Base-by-base conservation (phyloP, 2,329 filamentous ascomycete species). In the Aureobasidium leucospermi region DNA sequence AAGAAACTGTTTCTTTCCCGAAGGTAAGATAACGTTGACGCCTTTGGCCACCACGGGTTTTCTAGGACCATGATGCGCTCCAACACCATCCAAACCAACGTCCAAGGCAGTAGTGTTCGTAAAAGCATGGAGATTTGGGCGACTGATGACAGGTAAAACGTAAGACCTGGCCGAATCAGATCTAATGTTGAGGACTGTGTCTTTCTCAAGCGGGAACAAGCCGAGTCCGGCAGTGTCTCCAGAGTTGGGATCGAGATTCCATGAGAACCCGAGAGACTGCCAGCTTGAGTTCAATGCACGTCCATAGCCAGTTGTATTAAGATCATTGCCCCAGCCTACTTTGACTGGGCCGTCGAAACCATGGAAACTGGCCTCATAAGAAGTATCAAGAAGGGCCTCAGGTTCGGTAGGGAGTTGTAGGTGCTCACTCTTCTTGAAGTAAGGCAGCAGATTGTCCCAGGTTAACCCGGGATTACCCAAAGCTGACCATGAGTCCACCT, bases 41-140 rank as follows among this genome's bases (percentile, higher is more conserved):
- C 68, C 70, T 23, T 49, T 70, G 13, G 58, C 58, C 29, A 47
- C 9, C 29, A 41, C 16, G 11, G 28, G 1, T 11, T 16, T 16
- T 28, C 19, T 28, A 1, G 16, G 45, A 29, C 56, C 43, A 11
- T 60, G 42, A 34, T 51, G 48, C 32, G 45, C 11, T 10, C 6
- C 32, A 8, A 70, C 71, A 13, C 72, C 75, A 32, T 78, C 69
- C 34, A 81, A 66, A 39, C 79, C 63, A 62, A 85, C 68, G 61
- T 79, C 68, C 48, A 75, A 62, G 16, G 80, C 77, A 34, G 75
- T 64, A 3, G 78, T 76, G 41, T 80, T 73, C 1, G 76, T 77
- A 5, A 81, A 66, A 1, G 82, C 67, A n/a, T 71, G 67, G 2
- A 83, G 66, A 61, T 82, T 82, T 2, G 70, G 65, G 8, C 78